Evolutionary conservation across 2,329 filamentous ascomycete species (phyloP).

Genomic region (Plectosphaerella sp.): DNA sequence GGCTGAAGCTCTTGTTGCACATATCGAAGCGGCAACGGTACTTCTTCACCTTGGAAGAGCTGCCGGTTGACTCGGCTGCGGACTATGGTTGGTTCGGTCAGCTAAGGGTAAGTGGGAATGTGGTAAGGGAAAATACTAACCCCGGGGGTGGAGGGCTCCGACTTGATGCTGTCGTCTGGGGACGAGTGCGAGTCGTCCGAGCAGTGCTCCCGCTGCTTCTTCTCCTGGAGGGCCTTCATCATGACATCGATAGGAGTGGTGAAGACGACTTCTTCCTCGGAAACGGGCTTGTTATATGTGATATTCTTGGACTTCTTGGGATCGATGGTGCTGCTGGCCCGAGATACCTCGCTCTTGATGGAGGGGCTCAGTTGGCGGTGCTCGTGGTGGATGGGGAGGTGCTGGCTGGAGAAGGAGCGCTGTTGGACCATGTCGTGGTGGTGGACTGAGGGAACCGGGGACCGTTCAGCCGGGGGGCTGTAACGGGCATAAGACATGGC

Average conservation of each 20-base stretch:
- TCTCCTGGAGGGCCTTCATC: slow-evolving; percentile 83
- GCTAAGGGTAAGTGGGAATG: too few relatives aligned
- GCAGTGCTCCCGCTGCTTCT: slow-evolving; percentile 35
- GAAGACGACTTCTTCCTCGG: slow-evolving; percentile 56
- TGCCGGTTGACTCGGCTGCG: not conserved
- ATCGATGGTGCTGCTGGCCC: slow-evolving; percentile 9
- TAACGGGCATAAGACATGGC: slow-evolving; percentile 12
- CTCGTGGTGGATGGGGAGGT: not conserved
- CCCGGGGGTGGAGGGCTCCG: slow-evolving; percentile 6
- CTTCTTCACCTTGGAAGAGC: slow-evolving; percentile 39
- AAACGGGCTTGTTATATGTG: slow-evolving; percentile 39
- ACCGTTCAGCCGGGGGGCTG: slow-evolving; percentile 1
- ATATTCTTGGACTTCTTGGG: slow-evolving; percentile 32
- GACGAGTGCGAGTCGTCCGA: too few relatives aligned
- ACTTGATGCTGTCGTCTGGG: slow-evolving; percentile 1
- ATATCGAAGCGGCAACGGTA: slow-evolving; percentile 70
- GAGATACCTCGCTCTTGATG: slow-evolving; percentile 6
- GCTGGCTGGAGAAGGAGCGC: not conserved
- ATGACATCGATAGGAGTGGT: slow-evolving; percentile 81
- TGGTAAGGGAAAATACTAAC: not conserved
- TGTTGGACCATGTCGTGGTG: too few relatives aligned
- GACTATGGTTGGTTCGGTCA: not conserved
- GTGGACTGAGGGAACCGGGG: not conserved
- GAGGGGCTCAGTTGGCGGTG: slow-evolving; percentile 9
- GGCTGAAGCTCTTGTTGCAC: slow-evolving; percentile 79